Conservation (phyloP, 1,139 yeast genomes). For the Protomyces pachydermus region DNA sequence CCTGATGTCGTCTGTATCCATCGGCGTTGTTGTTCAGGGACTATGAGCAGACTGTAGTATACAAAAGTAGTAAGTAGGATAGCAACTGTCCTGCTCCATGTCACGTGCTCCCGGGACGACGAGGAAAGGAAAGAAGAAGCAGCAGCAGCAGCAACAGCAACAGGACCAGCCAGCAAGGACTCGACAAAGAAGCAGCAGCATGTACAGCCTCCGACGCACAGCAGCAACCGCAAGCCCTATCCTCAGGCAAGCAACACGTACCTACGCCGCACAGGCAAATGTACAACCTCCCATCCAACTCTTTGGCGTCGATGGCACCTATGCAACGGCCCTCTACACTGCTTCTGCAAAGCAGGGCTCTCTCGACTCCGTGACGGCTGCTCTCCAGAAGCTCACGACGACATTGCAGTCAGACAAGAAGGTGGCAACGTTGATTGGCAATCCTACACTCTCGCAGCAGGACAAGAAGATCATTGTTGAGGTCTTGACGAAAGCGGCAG, state of each 20-base stretch:
- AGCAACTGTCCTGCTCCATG: not conserved
- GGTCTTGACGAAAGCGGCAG: conserved; percentile 50
- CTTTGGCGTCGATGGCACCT: conserved; percentile 90
- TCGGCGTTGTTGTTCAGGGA: not conserved
- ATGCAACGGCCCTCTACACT: conserved; percentile 70
- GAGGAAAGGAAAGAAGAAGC: not conserved
- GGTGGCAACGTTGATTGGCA: conserved; percentile 57
- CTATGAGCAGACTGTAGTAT: too few species aligned
- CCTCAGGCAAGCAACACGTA: conserved; percentile 3
- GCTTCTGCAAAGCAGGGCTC: conserved; percentile 84
- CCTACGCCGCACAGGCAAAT: conserved; percentile 26
- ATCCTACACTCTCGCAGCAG: conserved; percentile 75
- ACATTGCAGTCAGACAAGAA: conserved; percentile 61
- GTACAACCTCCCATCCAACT: conserved; percentile 79
- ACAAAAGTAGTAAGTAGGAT: too few species aligned
- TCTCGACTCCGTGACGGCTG: conserved; percentile 64
- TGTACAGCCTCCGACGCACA: conserved; percentile 1
- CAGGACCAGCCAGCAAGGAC: not conserved
- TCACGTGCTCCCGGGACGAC: not conserved
- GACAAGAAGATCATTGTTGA: conserved; percentile 72
- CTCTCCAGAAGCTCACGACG: conserved; percentile 56
- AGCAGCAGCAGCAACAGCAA: not conserved
- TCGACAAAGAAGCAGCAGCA: too few species aligned
- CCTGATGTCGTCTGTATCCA: not conserved
- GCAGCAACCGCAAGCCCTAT: conserved; percentile 14